Base-by-base conservation (phyloP, 257 asterid genomes). In the Nicotiana attenuata region DNA sequence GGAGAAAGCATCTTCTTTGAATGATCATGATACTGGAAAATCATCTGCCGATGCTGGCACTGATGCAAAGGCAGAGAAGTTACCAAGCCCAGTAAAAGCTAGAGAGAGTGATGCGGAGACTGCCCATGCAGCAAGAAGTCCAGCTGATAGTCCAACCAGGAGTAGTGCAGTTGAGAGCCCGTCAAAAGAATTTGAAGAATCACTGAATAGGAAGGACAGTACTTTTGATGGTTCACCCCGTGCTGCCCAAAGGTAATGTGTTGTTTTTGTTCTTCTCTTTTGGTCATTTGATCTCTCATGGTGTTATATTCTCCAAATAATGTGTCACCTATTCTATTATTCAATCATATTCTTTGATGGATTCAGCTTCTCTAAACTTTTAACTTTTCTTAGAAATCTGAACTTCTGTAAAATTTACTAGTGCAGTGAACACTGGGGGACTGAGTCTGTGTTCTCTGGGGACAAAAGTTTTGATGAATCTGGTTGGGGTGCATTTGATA, bases 91-190 rank as follows among this genome's bases (percentile, higher is more conserved):
- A 63, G 90, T 77, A 47, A 88, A 87, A 81, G 55, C 69, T 59
- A 81, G 55, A 67, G 63, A 80, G 29, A 86, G 85, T 77, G 96
- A 89, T 75, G 86, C 87, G 76, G 86, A 29, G 80, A 84, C 86
- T 75, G 53, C 55, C 80, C 89, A 82, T 80, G 81, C 89, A 66
- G 90, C 81, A 78, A 87, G 82, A 82, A 93, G 92, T 78, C 91
- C 94, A 86, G 92, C 97, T 5, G 92, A 85, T 81, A 91, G 98
- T 88, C 98, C 98, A 41, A 90, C 92, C 22, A 90, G 88, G 83
- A 89, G 89, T 61, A 90, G 82, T 76, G 87, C 88, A 24, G 84
- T 63, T 71, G 90, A 81, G 66, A 91, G 91, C 85, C 90, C 91
- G 38, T 88, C 94, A 84, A 90, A 88, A 83, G 96, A 86, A 79